phyloP scores from a whole-genome alignment of 176 grass and related monocot species.

The Alopecurus myosuroides region DNA sequence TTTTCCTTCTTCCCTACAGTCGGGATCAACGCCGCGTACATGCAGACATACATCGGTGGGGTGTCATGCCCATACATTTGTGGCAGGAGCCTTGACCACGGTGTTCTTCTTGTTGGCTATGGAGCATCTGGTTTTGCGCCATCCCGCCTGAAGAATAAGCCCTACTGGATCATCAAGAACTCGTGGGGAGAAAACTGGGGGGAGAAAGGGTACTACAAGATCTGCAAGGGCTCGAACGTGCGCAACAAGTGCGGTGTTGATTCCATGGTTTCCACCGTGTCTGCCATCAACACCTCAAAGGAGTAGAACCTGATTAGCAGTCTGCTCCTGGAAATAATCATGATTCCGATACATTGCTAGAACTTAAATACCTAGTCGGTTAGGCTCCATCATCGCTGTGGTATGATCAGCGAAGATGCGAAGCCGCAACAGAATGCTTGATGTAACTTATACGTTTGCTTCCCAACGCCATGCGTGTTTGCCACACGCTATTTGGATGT shows the following conservation, averaged over 20 bases:
- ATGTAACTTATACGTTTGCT: slow-evolving; percentile 18
- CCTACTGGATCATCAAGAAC: slow-evolving; percentile 95
- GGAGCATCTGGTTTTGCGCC: slow-evolving; percentile 61
- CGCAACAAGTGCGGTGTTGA: slow-evolving; percentile 72
- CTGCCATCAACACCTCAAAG: slow-evolving; percentile 26
- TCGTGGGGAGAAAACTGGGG: slow-evolving; percentile 88
- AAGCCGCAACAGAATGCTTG: slow-evolving; percentile 26
- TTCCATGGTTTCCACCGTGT: slow-evolving; percentile 76
- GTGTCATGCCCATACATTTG: slow-evolving; percentile 87
- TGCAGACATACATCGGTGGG: slow-evolving; percentile 87
- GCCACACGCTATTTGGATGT: slow-evolving; percentile 47
- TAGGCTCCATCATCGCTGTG: slow-evolving; percentile 33
- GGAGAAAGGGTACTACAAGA: slow-evolving; percentile 84
- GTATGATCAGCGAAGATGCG: slow-evolving; percentile 33
- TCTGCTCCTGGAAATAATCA: not conserved
- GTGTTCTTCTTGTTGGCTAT: slow-evolving; percentile 85
- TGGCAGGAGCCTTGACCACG: slow-evolving; percentile 66
- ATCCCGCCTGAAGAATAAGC: slow-evolving; percentile 86
- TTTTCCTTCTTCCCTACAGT: slow-evolving; percentile 36
- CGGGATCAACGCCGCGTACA: slow-evolving; percentile 75
- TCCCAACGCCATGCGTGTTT: slow-evolving; percentile 13
- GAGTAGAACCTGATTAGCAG: slow-evolving; percentile 27
- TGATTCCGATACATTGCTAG: slow-evolving; percentile 9
- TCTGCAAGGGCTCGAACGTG: slow-evolving; percentile 73
- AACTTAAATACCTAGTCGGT: not conserved